Percentiles rank a stretch among this genome's conserved stretches.
Conservation (phyloP, 768 basidiomycete genomes). For the Leccinum obscurum region DNA sequence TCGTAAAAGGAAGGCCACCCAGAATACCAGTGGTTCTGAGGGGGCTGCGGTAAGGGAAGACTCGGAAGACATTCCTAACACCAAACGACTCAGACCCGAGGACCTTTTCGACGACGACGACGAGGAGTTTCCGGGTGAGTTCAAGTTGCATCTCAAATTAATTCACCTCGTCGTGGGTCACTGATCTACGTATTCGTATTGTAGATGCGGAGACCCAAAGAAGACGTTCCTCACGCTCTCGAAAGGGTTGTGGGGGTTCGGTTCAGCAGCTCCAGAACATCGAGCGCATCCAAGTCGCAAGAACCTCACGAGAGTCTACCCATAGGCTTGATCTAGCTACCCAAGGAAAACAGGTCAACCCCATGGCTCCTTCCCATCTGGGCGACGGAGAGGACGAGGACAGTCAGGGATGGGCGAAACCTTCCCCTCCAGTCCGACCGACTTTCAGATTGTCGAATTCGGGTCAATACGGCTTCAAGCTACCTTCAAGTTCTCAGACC, state of each 20-base stretch:
- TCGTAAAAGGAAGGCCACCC: neutral
- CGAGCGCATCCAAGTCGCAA: neutral
- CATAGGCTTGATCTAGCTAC: neutral
- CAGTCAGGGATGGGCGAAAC: neutral
- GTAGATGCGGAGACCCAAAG: neutral
- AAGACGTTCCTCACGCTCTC: neutral
- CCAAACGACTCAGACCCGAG: neutral
- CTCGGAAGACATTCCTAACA: neutral
- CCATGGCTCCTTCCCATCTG: neutral
- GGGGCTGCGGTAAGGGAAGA: neutral
- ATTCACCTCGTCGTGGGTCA: neutral
- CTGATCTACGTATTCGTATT: too few relatives aligned
- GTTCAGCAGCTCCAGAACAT: neutral
- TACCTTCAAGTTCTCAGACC: neutral
- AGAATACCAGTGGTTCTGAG: neutral
- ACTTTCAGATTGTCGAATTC: neutral
- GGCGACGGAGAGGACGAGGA: neutral
- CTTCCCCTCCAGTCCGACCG: neutral
- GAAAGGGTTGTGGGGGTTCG: neutral
- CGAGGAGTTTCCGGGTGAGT: neutral
- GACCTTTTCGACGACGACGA: neutral
- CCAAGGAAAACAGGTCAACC: neutral
- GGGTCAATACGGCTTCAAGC: neutral
- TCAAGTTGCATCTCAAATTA: neutral
- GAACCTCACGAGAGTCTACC: neutral